Evolutionary conservation across 352 stramenopile species (phyloP).

Genomic region (Phytophthora agathidicida): DNA sequence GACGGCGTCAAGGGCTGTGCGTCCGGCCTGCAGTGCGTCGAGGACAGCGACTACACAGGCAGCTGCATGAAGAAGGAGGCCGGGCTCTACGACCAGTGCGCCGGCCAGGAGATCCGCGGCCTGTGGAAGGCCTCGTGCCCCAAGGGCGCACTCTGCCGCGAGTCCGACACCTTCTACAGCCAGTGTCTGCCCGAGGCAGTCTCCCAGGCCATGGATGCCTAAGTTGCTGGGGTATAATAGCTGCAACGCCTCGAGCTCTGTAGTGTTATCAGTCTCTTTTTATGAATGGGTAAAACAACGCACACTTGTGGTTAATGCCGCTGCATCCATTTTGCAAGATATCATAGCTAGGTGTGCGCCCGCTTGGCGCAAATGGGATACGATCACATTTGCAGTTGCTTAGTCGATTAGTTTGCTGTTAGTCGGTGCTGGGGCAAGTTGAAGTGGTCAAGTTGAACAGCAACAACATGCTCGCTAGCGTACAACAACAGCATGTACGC

Average conservation of each 20-base stretch:
- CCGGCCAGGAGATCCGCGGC: slow-evolving; percentile 23
- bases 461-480: too few relatives aligned
- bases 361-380: too few relatives aligned
- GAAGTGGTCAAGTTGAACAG: too few relatives aligned
- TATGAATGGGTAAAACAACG: slow-evolving; percentile 7
- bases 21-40: slow-evolving; percentile 31
- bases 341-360: too few relatives aligned
- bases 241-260: not conserved
- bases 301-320: too few relatives aligned
- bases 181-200: slow-evolving; percentile 31
- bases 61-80: slow-evolving; percentile 39
- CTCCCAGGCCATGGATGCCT: slow-evolving; percentile 28
- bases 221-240: not conserved
- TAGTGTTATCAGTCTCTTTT: slow-evolving; percentile 10
- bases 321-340: too few relatives aligned
- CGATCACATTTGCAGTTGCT: too few relatives aligned
- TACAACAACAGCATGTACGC: too few relatives aligned
- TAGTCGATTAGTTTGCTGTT: too few relatives aligned
- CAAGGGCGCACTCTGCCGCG: slow-evolving; percentile 26
- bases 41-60: slow-evolving; percentile 31
- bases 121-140: slow-evolving; percentile 38
- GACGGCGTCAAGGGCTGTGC: slow-evolving; percentile 24
- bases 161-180: slow-evolving; percentile 38
- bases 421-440: too few relatives aligned
- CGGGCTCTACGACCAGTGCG: slow-evolving; percentile 34